Percentiles rank a stretch among this genome's conserved stretches.
These are phyloP conservation scores for Penicillium sp. DNA, from an alignment of 2,329 filamentous ascomycete genomes.

Conservation along the genomic window DNA sequence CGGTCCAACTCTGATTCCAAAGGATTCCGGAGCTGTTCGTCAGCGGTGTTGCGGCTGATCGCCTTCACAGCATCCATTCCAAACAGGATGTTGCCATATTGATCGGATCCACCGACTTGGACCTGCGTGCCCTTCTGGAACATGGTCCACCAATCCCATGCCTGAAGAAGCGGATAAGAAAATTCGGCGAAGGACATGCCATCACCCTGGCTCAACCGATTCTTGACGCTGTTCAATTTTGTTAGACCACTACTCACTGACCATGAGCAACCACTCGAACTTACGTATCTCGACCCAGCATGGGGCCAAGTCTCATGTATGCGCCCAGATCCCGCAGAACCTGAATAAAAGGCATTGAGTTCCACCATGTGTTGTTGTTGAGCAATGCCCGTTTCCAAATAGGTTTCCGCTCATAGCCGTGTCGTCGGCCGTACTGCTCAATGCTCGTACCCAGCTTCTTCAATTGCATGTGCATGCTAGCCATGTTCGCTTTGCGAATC, in stretches of 20 bases:
- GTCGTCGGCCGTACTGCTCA: slow-evolving; percentile 66
- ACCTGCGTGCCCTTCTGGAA: slow-evolving; percentile 75
- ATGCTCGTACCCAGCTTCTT: slow-evolving; percentile 76
- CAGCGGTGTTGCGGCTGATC: slow-evolving; percentile 60
- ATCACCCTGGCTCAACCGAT: slow-evolving; percentile 80
- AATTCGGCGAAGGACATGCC: slow-evolving; percentile 97
- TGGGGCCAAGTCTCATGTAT: slow-evolving; percentile 77
- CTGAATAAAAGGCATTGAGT: slow-evolving; percentile 72
- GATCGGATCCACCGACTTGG: slow-evolving; percentile 93
- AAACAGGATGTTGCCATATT: slow-evolving; percentile 93
- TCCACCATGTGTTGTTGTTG: slow-evolving; percentile 88
- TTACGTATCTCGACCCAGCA: slow-evolving; percentile 87
- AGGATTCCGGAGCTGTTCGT: slow-evolving; percentile 46
- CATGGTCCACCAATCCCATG: slow-evolving; percentile 95
- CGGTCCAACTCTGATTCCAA: slow-evolving; percentile 47
- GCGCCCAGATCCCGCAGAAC: slow-evolving; percentile 76
- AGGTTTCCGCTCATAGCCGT: slow-evolving; percentile 68
- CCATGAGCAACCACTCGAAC: slow-evolving; percentile 45
- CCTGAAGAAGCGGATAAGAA: slow-evolving; percentile 88
- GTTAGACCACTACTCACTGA: slow-evolving; percentile 13
- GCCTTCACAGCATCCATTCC: slow-evolving; percentile 85
- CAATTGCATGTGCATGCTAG: slow-evolving; percentile 56
- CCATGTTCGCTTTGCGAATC: slow-evolving; percentile 54
- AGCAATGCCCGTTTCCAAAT: slow-evolving; percentile 70
- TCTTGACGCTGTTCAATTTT: slow-evolving; percentile 69